Evolutionary conservation across 2,329 filamentous ascomycete species (phyloP), one percentile per base, ranked within the genome.

Genomic region (Hymenoscyphus repandus): DNA sequence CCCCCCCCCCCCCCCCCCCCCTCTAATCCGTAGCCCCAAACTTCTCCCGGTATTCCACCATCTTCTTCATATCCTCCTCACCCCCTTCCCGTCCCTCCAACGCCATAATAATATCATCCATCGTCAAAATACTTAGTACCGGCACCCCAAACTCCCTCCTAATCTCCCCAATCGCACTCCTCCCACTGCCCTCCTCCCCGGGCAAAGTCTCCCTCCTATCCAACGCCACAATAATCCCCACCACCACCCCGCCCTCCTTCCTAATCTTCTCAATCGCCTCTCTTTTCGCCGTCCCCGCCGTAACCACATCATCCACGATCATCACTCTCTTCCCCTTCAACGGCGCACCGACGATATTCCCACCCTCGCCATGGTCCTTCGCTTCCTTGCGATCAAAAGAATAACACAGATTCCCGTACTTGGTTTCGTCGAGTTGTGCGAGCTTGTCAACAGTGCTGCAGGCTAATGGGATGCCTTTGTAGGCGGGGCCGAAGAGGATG

Each of bases 271-370:
- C 83, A 54, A 97, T 90, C 12, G 92, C 90, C 69, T 97, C 91
- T 52, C 91, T 79, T 73, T 96, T 91, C 37, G 93, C 93, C 1
- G 91, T 97, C 27, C 93, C 93, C 0, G 90, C 92, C 1, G 91
- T 96, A 64, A 97, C 92, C 51, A 99, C 92, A 71, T 97, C 93
- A 74, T 99, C 93, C 37, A 99, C 85, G 61, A 99, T 88, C 32
- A 99, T 77, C 13, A 96, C 83, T 54, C 79, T 82, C 78, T 93
- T 91, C 48, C 88, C 91, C 71, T 87, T 86, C 47, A 97, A 74
- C 6, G 85, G 79, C 30, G 90, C 88, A 10, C 93, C 93, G 12
- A 97, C 91, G 63, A 97, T 95, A 67, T 82, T 87, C 40, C 93
- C 92, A 32, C 92, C 92, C 72, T 99, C 93, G 40, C 93, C 92